Base-by-base conservation (phyloP, 768 basidiomycete species). In the Butyriboletus loyo region DNA sequence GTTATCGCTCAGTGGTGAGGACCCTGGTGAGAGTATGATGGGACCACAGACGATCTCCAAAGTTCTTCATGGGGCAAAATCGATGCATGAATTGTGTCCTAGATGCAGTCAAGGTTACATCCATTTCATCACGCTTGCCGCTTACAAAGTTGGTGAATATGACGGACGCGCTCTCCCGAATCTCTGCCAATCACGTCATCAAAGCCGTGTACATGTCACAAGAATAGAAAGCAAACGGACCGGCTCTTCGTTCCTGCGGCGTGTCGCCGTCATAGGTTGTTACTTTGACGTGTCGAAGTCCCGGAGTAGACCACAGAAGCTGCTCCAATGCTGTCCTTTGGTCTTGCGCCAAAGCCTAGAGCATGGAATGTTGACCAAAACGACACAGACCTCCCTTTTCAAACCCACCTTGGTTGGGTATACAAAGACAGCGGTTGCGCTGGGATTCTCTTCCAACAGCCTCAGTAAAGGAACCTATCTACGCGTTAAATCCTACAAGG, bases 181-280 rank as follows among this genome's bases (percentile, higher is more conserved):
- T 85, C 17, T 67, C 87, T 88, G 45, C 17, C 37, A 32, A 38
- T 27, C 34, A 44, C 41, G 24, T 37, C 32, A 38, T 37, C 19
- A 47, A 27, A 7, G 24, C 27, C 37, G 13, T 22, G 31, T 15
- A 27, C 13, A 39, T 31, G 19, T 31, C 11, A 6, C 32, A 42
- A 1, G 22, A 8, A 22, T 2, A 31, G 2, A 9, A 45, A 49
- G 11, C 0, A 15, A 46, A 58, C 70, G 43, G 52, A 87, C 89
- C 77, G 56, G 76, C 69, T 46, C 92, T 78, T 25, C 68, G 65
- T 31, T 90, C 87, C 65, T 81, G 78, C 0, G 87, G 83, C 0
- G 93, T 95, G 62, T 96, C 92, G 0, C 92, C 92, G 56, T 96
- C 92, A 62, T 92, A 96, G 1, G 87, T 94, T 3, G 82, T 82